Evolutionary conservation across 768 basidiomycete genomes (phyloP).

Genomic region (Pholiota microspora): DNA sequence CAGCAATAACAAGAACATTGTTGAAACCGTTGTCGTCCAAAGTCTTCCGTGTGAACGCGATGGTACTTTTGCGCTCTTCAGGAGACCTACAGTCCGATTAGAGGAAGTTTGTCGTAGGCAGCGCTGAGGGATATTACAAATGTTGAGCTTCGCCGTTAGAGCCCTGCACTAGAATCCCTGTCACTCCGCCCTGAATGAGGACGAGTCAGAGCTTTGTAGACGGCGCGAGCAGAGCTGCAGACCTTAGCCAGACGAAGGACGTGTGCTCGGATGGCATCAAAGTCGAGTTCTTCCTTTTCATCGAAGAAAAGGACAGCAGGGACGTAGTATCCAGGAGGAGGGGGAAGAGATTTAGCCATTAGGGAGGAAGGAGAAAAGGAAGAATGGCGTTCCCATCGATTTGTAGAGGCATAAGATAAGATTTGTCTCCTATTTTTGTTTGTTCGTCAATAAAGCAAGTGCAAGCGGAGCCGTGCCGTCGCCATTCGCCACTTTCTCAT

Average conservation of each 20-base stretch:
- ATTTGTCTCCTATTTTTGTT: constrained; percentile 16
- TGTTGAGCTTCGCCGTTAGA: constrained; percentile 79
- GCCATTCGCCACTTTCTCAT: constrained; percentile 1
- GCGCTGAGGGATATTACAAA: constrained; percentile 31
- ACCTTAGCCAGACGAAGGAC: constrained; percentile 74
- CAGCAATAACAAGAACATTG: constrained; percentile 71
- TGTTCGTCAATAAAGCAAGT: constrained; percentile 11
- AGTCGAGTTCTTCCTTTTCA: constrained; percentile 67
- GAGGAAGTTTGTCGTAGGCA: background rate
- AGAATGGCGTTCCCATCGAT: background rate
- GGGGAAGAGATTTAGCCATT: constrained; percentile 34
- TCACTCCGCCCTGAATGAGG: constrained; percentile 60
- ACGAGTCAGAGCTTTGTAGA: constrained; percentile 7
- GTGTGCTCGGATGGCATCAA: constrained; percentile 64
- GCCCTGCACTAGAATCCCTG: constrained; percentile 71
- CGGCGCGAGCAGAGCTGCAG: constrained; percentile 20
- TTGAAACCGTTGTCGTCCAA: constrained; percentile 71
- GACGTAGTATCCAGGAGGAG: constrained; percentile 71
- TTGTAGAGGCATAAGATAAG: background rate
- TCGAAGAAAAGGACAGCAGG: constrained; percentile 78
- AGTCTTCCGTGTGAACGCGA: constrained; percentile 64
- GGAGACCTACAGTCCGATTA: constrained; percentile 40
- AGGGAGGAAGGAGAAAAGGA: background rate
- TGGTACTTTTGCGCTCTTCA: constrained; percentile 64
- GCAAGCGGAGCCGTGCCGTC: background rate